Conservation (phyloP, 169 alveolate genomes). For the Plasmodium chabaudi region DNA sequence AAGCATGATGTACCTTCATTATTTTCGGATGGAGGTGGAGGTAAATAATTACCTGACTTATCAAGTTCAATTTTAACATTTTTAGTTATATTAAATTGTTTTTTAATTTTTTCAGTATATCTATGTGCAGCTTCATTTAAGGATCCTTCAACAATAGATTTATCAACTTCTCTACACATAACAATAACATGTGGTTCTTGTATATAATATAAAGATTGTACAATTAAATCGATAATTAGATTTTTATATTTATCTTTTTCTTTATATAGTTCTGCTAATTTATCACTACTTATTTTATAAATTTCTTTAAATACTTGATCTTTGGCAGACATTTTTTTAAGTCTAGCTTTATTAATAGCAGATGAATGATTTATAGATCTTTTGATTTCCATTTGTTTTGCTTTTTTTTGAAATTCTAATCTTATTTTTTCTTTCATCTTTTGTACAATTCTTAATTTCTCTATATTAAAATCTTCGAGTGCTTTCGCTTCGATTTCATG, state of each 20-base stretch:
- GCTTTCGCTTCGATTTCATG: conserved; percentile 94
- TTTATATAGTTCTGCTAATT: conserved; percentile 80
- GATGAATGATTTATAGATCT: conserved; percentile 90
- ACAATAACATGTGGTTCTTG: conserved; percentile 88
- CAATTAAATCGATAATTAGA: conserved; percentile 83
- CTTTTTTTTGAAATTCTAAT: conserved; percentile 83
- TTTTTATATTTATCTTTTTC: conserved; percentile 84
- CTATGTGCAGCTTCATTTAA: conserved; percentile 85
- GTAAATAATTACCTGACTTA: conserved; percentile 82
- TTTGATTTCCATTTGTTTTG: conserved; percentile 86
- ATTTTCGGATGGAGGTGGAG: conserved; percentile 84
- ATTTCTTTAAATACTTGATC: conserved; percentile 86
- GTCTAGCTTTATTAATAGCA: conserved; percentile 91
- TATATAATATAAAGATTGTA: conserved; percentile 84
- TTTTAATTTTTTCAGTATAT: conserved; percentile 82
- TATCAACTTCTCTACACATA: conserved; percentile 90
- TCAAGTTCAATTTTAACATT: conserved; percentile 86
- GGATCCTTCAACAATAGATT: conserved; percentile 86
- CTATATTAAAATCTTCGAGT: conserved; percentile 93
- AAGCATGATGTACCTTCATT: conserved; percentile 82
- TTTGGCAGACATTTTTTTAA: conserved; percentile 90
- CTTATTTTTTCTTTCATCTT: conserved; percentile 92
- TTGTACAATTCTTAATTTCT: conserved; percentile 92
- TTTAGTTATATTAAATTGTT: conserved; percentile 82
- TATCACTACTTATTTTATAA: conserved; percentile 84